Percentiles rank a stretch among this genome's conserved stretches.
phyloP scores from a whole-genome alignment of 441 rosid species.

The Jatropha podagrica region DNA sequence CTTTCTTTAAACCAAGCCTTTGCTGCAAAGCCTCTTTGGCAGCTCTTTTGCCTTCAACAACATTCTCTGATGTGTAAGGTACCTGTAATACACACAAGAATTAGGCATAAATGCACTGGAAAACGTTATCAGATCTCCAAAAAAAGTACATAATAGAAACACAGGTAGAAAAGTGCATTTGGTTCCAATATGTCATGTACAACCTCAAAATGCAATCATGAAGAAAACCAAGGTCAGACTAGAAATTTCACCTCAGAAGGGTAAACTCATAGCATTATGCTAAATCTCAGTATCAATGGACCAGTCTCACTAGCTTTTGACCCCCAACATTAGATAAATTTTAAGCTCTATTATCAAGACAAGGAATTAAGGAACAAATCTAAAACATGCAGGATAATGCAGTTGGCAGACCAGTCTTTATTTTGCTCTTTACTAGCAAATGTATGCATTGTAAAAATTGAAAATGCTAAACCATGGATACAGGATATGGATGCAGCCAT shows the following conservation, averaged over 20 bases:
- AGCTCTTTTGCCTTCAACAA: slow-evolving; percentile 88
- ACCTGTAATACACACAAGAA: slow-evolving; percentile 44
- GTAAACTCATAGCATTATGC: background rate
- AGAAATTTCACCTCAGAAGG: background rate
- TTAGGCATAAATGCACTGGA: slow-evolving; percentile 19
- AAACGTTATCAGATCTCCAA: slow-evolving; percentile 14
- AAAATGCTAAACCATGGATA: background rate
- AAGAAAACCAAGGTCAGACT: background rate
- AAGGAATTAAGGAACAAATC: background rate
- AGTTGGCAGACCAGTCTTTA: background rate
- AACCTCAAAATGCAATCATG: background rate
- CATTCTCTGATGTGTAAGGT: slow-evolving; percentile 77
- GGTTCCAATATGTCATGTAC: background rate
- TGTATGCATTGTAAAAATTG: no score
- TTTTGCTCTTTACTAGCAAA: background rate
- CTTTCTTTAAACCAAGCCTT: slow-evolving; percentile 61
- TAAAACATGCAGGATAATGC: slow-evolving; percentile 3
- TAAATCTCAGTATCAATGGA: background rate
- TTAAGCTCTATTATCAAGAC: background rate
- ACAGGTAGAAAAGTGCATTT: background rate
- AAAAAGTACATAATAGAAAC: background rate
- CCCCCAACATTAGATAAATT: background rate
- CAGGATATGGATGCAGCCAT: background rate
- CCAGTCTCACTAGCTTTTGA: background rate
- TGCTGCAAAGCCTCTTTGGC: slow-evolving; percentile 87